Evolutionary conservation across 306 rosid species (phyloP), one percentile per base, ranked within the genome.

Genomic region (Quercus bicolor): DNA sequence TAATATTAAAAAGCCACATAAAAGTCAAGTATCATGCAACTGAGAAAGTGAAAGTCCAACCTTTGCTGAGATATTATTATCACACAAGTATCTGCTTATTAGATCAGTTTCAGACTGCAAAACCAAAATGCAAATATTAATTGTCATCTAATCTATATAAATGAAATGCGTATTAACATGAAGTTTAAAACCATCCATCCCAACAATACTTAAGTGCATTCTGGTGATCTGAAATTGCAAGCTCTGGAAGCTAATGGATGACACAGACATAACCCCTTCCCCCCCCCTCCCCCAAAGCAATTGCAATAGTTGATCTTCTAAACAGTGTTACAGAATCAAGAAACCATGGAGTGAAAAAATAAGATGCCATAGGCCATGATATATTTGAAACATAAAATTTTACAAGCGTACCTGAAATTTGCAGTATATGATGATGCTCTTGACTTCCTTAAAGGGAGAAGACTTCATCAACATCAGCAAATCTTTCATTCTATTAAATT

Each of bases 361-460:
- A 72, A 31, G 37, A 82, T 60, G 70, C 23, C 74, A 78, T 62
- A 68, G 65, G 59, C 33, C 48, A 69, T 24, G 59, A 79, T 8
- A 70, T 26, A 78, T 78, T 80, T 23, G 40, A 64, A 64, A 81
- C 78, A 75, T 69, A 24, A 4, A 48, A 75, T 56, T 78, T 31
- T n/a, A 78, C 75, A 70, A 20, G 40, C 87, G 55, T 81, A 92
- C 98, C 97, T 91, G 97, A 88, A 91, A 94, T 79, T 94, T 94
- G 93, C 97, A 92, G 88, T 94, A 91, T 87, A 94, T 55, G 77
- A 94, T 94, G 86, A 94, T 89, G 87, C 97, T 91, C 79, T 82
- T 86, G 84, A 87, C 89, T 83, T 90, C 97, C 29, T 9, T 56
- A 61, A 89, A 88, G 53, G 98, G 91, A 79, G 95, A 75, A 81